A percentile compares a stretch with the other conserved stretches of the same genome.
These are phyloP conservation scores for Fraxinus xanthoxyloides DNA, from an alignment of 305 asterid genomes.

Conservation along the genomic window DNA sequence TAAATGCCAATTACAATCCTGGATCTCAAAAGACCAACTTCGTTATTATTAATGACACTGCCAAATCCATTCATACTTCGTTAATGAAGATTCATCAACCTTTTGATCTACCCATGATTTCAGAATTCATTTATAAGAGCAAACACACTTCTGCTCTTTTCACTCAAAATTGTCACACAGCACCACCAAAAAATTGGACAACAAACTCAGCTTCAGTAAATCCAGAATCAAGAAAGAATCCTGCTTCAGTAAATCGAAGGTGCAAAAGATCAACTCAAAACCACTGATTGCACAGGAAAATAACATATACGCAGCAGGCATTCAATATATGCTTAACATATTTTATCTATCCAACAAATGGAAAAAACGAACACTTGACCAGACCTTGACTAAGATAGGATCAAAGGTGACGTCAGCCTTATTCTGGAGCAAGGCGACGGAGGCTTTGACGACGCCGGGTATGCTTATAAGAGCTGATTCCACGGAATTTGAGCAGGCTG, in stretches of 20 bases:
- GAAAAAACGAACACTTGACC: slow-evolving; percentile 25
- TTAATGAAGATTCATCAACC: neutral
- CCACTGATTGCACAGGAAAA: slow-evolving; percentile 2
- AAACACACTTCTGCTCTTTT: neutral
- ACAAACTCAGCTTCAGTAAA: slow-evolving; percentile 13
- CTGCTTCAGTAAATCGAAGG: slow-evolving; percentile 8
- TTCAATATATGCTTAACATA: neutral
- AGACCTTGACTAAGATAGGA: slow-evolving; percentile 71
- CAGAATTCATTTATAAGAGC: neutral
- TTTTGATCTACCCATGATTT: neutral
- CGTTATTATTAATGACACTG: slow-evolving; percentile 4
- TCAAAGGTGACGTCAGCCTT: slow-evolving; percentile 79
- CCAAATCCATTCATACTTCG: slow-evolving; percentile 10
- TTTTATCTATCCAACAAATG: slow-evolving; percentile 2
- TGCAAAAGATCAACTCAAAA: slow-evolving; percentile 16
- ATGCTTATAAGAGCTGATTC: slow-evolving; percentile 71
- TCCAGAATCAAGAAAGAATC: slow-evolving; percentile 8
- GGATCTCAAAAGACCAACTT: neutral
- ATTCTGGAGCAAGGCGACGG: slow-evolving; percentile 93
- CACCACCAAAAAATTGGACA: slow-evolving; percentile 1
- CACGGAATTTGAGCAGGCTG: slow-evolving; percentile 94
- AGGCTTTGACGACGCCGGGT: slow-evolving; percentile 77
- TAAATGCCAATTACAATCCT: slow-evolving; percentile 9
- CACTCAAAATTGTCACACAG: neutral
- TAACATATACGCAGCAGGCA: neutral